Evolutionary conservation across 345 rosid genomes (phyloP).

Genomic region (Gossypium longicalyx): DNA sequence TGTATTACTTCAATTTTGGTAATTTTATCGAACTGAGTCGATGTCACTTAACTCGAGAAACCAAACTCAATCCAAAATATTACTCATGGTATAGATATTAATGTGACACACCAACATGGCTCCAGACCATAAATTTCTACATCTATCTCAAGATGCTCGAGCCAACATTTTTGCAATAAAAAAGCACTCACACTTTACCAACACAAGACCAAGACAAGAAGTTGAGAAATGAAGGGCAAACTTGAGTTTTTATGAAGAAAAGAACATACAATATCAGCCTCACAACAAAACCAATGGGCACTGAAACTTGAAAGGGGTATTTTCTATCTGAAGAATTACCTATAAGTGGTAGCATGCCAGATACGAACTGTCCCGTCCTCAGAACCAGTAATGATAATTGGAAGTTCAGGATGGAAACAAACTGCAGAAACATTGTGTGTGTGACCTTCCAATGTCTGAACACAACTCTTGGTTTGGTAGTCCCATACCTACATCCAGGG

Average conservation of each 20-base stretch:
- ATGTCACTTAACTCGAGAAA: too few species aligned
- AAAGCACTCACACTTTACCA: neutral
- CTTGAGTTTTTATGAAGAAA: neutral
- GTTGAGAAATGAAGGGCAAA: neutral
- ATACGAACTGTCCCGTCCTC: conserved; percentile 67
- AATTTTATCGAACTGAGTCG: too few species aligned
- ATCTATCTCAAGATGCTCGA: neutral
- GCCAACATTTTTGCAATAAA: neutral
- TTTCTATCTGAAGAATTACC: conserved; percentile 32
- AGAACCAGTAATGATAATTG: conserved; percentile 75
- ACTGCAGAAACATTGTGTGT: conserved; percentile 82
- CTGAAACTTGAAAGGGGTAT: neutral
- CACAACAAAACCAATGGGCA: neutral
- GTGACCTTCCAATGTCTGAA: conserved; percentile 80
- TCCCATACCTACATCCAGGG: conserved; percentile 65
- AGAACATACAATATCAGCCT: neutral
- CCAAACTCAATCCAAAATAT: too few species aligned
- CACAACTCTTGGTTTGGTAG: conserved; percentile 80
- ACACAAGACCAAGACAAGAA: neutral
- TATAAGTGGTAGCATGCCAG: conserved; percentile 14
- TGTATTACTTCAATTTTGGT: too few species aligned
- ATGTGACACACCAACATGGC: neutral
- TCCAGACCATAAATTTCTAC: conserved; percentile 3
- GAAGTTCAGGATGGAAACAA: conserved; percentile 80
- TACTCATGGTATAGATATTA: neutral